A percentile compares a stretch with the other conserved stretches of the same genome.
phyloP scores from a whole-genome alignment of 768 basidiomycete species.

The Podaxis sp. region DNA sequence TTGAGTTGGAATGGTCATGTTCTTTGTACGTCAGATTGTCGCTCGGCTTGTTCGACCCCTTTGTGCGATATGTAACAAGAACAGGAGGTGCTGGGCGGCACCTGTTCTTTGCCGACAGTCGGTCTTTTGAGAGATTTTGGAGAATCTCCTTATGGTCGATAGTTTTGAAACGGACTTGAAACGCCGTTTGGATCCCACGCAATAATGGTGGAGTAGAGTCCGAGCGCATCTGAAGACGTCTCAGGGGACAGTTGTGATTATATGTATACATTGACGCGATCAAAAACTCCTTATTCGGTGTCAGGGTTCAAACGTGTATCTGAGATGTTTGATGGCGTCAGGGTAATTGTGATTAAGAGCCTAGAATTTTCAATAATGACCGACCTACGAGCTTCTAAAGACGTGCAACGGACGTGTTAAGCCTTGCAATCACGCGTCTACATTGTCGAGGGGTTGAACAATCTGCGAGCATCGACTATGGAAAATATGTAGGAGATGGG shows the following conservation, averaged over 20 bases:
- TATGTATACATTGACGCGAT: background rate
- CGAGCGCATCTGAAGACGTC: background rate
- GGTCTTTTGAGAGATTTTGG: background rate
- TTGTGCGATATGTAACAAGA: background rate
- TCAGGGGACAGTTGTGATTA: background rate
- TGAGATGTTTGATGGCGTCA: background rate
- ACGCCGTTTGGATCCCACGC: no score
- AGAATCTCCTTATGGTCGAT: background rate
- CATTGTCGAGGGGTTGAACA: background rate
- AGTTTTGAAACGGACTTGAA: background rate
- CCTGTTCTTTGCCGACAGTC: background rate
- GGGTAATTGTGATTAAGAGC: background rate
- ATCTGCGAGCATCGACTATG: background rate
- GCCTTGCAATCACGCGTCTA: background rate
- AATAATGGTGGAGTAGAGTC: background rate
- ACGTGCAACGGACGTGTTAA: background rate
- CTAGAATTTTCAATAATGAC: background rate
- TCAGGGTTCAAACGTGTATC: background rate
- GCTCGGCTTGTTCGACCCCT: background rate
- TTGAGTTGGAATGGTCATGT: background rate
- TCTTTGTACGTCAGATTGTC: background rate
- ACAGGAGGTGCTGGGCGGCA: background rate
- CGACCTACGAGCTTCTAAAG: background rate
- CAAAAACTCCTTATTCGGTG: background rate
- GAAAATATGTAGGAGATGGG: background rate